Base-by-base conservation (phyloP, 179 eudicot genomes). In the Heliamphora pulchella region DNA sequence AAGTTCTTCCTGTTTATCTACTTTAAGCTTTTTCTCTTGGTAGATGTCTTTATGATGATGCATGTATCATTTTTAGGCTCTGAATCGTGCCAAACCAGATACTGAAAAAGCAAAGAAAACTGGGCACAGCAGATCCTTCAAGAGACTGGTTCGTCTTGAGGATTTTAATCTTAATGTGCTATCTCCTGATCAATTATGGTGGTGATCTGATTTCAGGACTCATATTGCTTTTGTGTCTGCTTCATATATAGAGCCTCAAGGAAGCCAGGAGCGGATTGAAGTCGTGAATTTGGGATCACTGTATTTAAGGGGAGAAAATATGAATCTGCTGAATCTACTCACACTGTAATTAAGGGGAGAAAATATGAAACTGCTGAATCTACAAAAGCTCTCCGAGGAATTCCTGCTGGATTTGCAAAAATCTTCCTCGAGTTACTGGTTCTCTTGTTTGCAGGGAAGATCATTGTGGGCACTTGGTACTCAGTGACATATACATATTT, bases 81-180 rank as follows among this genome's bases (percentile, higher is more conserved):
- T 94, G 79, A 93, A 88, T 78, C 97, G 91, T 83, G 98, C 98
- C 74, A 94, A 93, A 84, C 90, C 98, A 79, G 92, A 88, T 83
- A 80, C 66, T 8, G 92, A 90, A 65, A 83, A 85, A 72, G 72
- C 92, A 63, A 84, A 87, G 83, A 91, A 87, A 85, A 81, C 75
- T 61, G 88, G 82, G 80, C 87, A 86, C 73, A 88, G 72, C 81
- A 86, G 91, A 83, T 91, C 98, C 65, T 94, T 94, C 78, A 93
- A 94, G 79, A 82, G 93, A 84, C 81, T 94, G 98, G 98, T 94
- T 66, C 81, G 92, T 80, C 78, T 74, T 79, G 10, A 74, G 39
- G 18, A 14, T 7, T 22, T 73, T 44, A 3, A 10, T 22, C 68
- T 18, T 50, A 8, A 0, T 44, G 54, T 31, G 31, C 31, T 0